A percentile compares a stretch with the other conserved stretches of the same genome.
Evolutionary conservation across 163 green algal species (phyloP).

Genomic region (Botryococcus braunii): DNA sequence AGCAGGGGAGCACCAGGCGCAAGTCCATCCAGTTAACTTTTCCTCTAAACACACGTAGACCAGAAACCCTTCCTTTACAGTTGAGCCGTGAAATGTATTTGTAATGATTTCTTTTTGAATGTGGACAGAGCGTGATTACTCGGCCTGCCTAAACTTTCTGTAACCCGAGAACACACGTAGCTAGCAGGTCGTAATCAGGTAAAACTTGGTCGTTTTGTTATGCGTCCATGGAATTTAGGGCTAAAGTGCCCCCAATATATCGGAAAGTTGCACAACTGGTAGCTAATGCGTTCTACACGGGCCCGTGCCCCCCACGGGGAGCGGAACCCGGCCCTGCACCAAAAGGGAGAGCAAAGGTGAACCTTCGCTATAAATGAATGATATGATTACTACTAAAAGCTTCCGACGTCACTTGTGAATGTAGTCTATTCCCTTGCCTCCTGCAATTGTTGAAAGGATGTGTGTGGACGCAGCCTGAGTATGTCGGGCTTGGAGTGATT

Average conservation of each 20-base stretch:
- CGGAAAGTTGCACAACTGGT: constrained; percentile 26
- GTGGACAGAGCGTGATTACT: no score
- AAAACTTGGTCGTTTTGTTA: no score
- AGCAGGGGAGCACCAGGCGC: no score
- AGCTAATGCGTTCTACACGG: constrained; percentile 28
- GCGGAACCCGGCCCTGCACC: not conserved
- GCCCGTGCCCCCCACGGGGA: constrained; percentile 27
- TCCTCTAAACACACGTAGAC: no score
- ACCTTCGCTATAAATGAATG: not conserved
- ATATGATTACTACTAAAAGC: not conserved
- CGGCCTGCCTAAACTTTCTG: no score
- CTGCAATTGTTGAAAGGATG: not conserved
- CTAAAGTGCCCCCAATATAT: constrained; percentile 17
- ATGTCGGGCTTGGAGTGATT: constrained; percentile 29
- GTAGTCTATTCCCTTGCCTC: not conserved
- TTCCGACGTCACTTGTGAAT: not conserved
- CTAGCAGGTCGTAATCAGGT: no score
- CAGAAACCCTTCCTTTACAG: no score
- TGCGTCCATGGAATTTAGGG: no score
- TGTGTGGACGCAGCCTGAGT: constrained; percentile 14
- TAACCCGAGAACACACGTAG: no score
- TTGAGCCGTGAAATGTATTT: no score
- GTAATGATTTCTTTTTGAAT: no score
- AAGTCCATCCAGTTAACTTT: no score
- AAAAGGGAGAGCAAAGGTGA: not conserved